These are phyloP conservation scores for Torrubiella hemipterigena DNA, from an alignment of 2,329 filamentous ascomycete genomes.

Conservation along the genomic window DNA sequence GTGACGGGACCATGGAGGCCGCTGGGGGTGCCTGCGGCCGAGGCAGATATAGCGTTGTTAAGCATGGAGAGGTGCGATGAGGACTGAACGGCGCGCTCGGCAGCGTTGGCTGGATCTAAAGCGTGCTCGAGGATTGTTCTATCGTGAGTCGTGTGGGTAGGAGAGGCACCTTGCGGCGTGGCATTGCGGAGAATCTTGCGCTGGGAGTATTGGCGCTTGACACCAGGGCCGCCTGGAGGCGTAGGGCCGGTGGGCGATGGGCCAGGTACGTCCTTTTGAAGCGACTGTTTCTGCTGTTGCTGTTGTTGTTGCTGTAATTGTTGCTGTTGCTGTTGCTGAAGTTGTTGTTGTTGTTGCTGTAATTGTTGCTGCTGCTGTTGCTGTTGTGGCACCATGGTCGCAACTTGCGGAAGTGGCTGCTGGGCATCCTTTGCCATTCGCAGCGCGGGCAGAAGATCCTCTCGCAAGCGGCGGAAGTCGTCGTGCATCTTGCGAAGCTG, in stretches of 20 bases:
- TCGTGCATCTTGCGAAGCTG: constrained; percentile 76
- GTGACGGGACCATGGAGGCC: too few species aligned
- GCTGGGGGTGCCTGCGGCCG: too few species aligned
- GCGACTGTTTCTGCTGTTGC: neutral
- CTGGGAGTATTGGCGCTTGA: constrained; percentile 64
- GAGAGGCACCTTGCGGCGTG: constrained; percentile 65
- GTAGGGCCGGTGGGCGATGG: constrained; percentile 47
- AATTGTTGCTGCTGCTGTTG: neutral
- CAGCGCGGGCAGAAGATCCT: constrained; percentile 84
- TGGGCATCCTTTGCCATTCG: constrained; percentile 85
- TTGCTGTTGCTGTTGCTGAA: neutral
- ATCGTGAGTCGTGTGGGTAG: constrained; percentile 61
- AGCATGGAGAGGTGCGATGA: constrained; percentile 66
- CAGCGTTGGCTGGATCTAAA: constrained; percentile 57
- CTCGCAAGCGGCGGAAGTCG: constrained; percentile 76
- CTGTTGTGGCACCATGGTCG: neutral
- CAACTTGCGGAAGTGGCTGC: constrained; percentile 53
- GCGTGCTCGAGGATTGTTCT: constrained; percentile 49
- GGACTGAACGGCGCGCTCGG: constrained; percentile 52
- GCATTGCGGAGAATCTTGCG: constrained; percentile 62
- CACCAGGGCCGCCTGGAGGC: constrained; percentile 36
- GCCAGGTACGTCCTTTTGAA: too few species aligned
- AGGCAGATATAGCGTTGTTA: too few species aligned
- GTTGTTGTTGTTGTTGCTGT: neutral
- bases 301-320: neutral